These are phyloP conservation scores for Friedmanniomyces simplex DNA, from an alignment of 495 filamentous ascomycete genomes.

Conservation along the genomic window DNA sequence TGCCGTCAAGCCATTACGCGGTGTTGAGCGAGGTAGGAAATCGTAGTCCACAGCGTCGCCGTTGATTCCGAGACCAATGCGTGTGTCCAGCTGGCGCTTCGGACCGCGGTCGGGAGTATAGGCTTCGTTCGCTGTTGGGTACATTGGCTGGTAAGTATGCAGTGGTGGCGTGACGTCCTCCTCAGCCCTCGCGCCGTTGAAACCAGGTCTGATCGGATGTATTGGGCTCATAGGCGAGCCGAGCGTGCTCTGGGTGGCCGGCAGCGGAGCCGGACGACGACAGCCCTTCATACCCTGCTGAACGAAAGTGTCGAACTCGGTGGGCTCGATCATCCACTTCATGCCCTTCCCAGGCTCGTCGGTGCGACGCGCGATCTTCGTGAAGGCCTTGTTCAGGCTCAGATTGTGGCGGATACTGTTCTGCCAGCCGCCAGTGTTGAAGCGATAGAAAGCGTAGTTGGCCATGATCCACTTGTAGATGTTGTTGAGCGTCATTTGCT, in stretches of 20 bases:
- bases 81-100: conserved; percentile 21
- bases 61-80: conserved; percentile 14
- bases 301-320: conserved; percentile 65
- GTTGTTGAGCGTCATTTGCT: conserved; percentile 74
- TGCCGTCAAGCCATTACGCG: conserved; percentile 15
- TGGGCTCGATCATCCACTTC: conserved; percentile 88
- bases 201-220: neutral
- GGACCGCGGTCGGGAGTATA: conserved; percentile 49
- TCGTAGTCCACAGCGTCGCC: conserved; percentile 12
- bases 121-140: conserved; percentile 31
- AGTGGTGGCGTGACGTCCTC: conserved; percentile 39
- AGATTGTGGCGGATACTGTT: conserved; percentile 96
- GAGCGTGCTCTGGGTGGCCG: conserved; percentile 18
- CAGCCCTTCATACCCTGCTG: conserved; percentile 39
- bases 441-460: conserved; percentile 81
- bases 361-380: conserved; percentile 79
- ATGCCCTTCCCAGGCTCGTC: conserved; percentile 97
- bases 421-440: conserved; percentile 82
- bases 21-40: conserved; percentile 17
- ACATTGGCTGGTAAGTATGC: conserved; percentile 30
- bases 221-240: conserved; percentile 16
- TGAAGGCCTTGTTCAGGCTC: conserved; percentile 84
- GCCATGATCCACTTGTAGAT: conserved; percentile 89
- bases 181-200: neutral
- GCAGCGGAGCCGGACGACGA: conserved; percentile 21